phyloP scores from a whole-genome alignment of 2,329 filamentous ascomycete species.

The Beauveria rudraprayagi region DNA sequence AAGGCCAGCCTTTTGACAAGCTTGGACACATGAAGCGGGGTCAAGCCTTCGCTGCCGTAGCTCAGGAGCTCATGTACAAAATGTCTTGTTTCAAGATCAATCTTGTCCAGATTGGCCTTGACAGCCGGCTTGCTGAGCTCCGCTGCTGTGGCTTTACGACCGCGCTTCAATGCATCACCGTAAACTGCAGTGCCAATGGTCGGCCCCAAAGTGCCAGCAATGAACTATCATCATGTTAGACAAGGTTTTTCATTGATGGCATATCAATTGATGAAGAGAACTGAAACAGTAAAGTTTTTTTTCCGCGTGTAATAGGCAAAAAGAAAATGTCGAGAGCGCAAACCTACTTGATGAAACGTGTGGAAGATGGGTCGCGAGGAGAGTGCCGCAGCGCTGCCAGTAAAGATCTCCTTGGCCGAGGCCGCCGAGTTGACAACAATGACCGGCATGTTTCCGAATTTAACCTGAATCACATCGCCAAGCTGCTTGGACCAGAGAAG shows the following conservation, averaged over 20 bases:
- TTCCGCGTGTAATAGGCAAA: too few species aligned
- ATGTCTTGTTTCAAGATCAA: slow-evolving; percentile 1
- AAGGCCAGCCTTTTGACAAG: slow-evolving; percentile 1
- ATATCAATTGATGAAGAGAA: not conserved
- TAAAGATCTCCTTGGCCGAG: slow-evolving; percentile 4
- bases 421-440: slow-evolving; percentile 1
- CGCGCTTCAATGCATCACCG: slow-evolving; percentile 3
- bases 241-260: not conserved
- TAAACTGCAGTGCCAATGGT: slow-evolving; percentile 2
- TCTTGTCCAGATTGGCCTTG: slow-evolving; percentile 1
- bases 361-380: slow-evolving; percentile 1
- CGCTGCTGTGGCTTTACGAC: not conserved
- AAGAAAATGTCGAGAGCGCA: too few species aligned
- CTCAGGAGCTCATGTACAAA: not conserved
- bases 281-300: too few species aligned
- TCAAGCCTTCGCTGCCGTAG: not conserved
- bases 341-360: slow-evolving; percentile 1
- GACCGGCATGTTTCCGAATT: not conserved
- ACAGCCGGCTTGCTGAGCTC: slow-evolving; percentile 7
- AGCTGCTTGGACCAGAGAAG: slow-evolving; percentile 1
- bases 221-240: not conserved
- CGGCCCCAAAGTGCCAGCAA: not conserved
- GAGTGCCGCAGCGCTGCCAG: slow-evolving; percentile 1
- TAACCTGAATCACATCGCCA: slow-evolving; percentile 1
- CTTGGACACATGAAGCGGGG: not conserved